These are phyloP conservation scores for Naganishia cerealis DNA, from an alignment of 1,284 basidiomycete genomes.

Conservation along the genomic window DNA sequence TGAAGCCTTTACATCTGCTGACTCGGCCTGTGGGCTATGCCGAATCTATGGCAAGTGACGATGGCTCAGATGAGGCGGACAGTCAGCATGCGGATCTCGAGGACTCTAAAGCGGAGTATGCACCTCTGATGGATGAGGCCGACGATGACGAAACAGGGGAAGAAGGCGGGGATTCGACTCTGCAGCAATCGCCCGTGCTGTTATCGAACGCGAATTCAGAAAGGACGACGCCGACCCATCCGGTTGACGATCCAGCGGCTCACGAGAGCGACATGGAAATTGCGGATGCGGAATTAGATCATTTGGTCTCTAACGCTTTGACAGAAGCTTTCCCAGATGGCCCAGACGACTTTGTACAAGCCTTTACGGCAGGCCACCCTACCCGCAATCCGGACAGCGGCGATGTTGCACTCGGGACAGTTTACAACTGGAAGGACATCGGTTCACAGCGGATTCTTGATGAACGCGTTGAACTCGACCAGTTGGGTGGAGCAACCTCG, in stretches of 20 bases:
- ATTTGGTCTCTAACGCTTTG: constrained; percentile 10
- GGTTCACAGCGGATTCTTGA: constrained; percentile 34
- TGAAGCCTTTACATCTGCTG: constrained; percentile 29
- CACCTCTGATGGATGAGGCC: constrained; percentile 24
- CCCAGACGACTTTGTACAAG: constrained; percentile 16
- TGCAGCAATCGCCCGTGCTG: not conserved
- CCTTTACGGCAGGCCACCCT: constrained; percentile 5
- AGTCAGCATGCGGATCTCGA: not conserved
- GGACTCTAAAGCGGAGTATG: constrained; percentile 1
- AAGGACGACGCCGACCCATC: constrained; percentile 13
- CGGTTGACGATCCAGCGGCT: constrained; percentile 15
- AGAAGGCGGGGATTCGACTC: not conserved
- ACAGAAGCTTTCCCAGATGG: constrained; percentile 5
- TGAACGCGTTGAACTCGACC: constrained; percentile 3
- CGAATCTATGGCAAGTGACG: not conserved
- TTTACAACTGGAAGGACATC: constrained; percentile 30
- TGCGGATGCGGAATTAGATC: constrained; percentile 2
- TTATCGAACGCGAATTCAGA: not conserved
- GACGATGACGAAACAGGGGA: not conserved
- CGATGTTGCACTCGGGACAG: not conserved
- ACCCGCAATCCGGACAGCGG: not conserved
- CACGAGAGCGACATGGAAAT: not conserved
- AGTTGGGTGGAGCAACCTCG: not conserved
- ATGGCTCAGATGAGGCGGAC: constrained; percentile 1
- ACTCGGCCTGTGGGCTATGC: not conserved